Conservation (phyloP, 257 asterid species). For the Orobanche coerulescens region DNA sequence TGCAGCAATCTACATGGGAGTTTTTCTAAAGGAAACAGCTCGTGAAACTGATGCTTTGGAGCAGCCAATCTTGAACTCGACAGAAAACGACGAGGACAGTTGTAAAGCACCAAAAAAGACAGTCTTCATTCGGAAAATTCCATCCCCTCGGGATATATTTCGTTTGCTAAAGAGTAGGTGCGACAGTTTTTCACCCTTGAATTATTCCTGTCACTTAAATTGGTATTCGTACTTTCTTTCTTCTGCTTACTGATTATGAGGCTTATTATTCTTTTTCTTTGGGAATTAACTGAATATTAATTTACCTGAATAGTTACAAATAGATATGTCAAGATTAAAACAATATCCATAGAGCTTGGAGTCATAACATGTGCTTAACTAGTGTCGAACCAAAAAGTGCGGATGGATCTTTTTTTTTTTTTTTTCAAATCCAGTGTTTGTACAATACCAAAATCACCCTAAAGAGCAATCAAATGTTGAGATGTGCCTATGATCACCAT, state of each 20-base stretch:
- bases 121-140: slow-evolving; percentile 21
- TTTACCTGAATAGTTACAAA: too few species aligned
- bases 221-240: background rate
- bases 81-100: slow-evolving; percentile 18
- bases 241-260: slow-evolving; percentile 8
- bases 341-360: too few species aligned
- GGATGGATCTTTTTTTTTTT: too few species aligned
- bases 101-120: slow-evolving; percentile 21
- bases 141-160: slow-evolving; percentile 31
- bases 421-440: too few species aligned
- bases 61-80: slow-evolving; percentile 28
- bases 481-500: background rate
- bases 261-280: too few species aligned
- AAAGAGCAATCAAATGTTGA: too few species aligned
- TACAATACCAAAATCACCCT: too few species aligned
- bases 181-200: slow-evolving; percentile 2
- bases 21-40: slow-evolving; percentile 36
- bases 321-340: too few species aligned
- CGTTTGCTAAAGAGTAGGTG: slow-evolving; percentile 48
- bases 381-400: too few species aligned
- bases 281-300: too few species aligned
- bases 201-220: background rate
- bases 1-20: slow-evolving; percentile 39
- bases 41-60: slow-evolving; percentile 22
- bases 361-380: too few species aligned